A percentile compares a stretch with the other conserved stretches of the same genome.
phyloP scores from a whole-genome alignment of 352 stramenopile species.

The Phytopythium kandeliae region DNA sequence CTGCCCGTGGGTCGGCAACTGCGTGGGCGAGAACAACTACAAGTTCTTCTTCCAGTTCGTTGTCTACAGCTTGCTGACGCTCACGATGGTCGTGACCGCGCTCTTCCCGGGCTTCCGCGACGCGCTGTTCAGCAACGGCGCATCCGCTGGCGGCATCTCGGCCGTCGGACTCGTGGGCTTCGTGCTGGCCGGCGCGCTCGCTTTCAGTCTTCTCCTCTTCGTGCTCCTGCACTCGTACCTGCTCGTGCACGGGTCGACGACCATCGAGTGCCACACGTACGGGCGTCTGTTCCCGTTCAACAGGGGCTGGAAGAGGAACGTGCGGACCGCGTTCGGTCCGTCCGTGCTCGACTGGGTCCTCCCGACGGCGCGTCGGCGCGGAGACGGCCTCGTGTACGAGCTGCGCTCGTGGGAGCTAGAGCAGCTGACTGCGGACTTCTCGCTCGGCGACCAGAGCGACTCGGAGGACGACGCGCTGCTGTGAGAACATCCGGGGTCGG shows the following conservation, averaged over 20 bases:
- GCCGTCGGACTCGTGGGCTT: conserved; percentile 57
- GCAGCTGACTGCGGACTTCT: conserved; percentile 36
- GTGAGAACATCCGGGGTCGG: too few relatives aligned
- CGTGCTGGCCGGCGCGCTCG: conserved; percentile 62
- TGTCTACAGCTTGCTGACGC: conserved; percentile 62
- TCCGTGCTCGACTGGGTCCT: conserved; percentile 51
- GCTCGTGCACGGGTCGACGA: conserved; percentile 59
- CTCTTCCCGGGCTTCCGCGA: conserved; percentile 49
- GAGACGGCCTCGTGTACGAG: conserved; percentile 11
- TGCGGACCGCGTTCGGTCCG: conserved; percentile 45
- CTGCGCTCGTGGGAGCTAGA: conserved; percentile 43
- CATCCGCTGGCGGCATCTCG: conserved; percentile 16
- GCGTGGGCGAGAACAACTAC: conserved; percentile 79
- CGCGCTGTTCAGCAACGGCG: conserved; percentile 9
- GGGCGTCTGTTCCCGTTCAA: conserved; percentile 60
- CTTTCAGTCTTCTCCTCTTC: conserved; percentile 67
- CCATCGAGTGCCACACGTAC: conserved; percentile 77
- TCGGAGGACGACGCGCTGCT: conserved; percentile 55
- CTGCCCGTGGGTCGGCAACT: conserved; percentile 94
- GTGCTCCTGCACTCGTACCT: conserved; percentile 69
- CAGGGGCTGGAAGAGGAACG: conserved; percentile 56
- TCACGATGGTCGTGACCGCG: conserved; percentile 49
- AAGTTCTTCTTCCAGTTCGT: conserved; percentile 88
- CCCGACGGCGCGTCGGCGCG: conserved; percentile 20
- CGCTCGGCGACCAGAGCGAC: conserved; percentile 38